phyloP scores from a whole-genome alignment of 768 basidiomycete genomes.

The Exidia glandulosa region DNA sequence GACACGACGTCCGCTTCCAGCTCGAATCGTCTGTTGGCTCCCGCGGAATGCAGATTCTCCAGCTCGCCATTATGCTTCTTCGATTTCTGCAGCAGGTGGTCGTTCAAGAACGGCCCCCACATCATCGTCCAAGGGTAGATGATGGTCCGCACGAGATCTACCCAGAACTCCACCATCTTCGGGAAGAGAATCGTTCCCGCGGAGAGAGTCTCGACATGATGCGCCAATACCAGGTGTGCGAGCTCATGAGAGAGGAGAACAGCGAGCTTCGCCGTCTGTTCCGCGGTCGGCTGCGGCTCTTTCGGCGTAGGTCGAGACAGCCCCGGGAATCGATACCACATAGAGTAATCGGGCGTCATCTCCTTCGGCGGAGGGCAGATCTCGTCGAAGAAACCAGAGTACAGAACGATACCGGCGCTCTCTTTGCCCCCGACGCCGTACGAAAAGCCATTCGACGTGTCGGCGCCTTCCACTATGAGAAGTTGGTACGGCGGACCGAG shows the following conservation, averaged over 20 bases:
- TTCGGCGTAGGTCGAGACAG: slow-evolving; percentile 22
- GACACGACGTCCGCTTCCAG: slow-evolving; percentile 89
- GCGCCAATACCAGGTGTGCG: slow-evolving; percentile 79
- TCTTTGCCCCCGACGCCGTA: slow-evolving; percentile 92
- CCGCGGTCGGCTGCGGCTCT: slow-evolving; percentile 39
- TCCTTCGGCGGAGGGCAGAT: slow-evolving; percentile 41
- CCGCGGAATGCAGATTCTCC: neutral
- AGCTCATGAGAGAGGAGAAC: slow-evolving; percentile 90
- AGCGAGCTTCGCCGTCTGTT: slow-evolving; percentile 83
- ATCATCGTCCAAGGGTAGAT: neutral
- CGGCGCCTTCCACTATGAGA: too few species aligned
- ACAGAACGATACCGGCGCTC: slow-evolving; percentile 88
- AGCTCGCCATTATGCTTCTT: neutral
- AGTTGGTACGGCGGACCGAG: too few species aligned
- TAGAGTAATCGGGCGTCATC: slow-evolving; percentile 25
- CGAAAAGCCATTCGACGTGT: slow-evolving; percentile 89
- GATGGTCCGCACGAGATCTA: neutral
- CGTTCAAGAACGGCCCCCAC: slow-evolving; percentile 88
- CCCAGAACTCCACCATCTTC: slow-evolving; percentile 53
- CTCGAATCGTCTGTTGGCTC: slow-evolving; percentile 54
- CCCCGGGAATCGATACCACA: slow-evolving; percentile 31
- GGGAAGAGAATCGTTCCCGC: slow-evolving; percentile 71
- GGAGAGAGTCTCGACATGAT: slow-evolving; percentile 76
- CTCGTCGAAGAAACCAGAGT: slow-evolving; percentile 86
- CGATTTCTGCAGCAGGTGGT: slow-evolving; percentile 44